Evolutionary conservation across 2,329 filamentous ascomycete species (phyloP), one percentile per base, ranked within the genome.

Genomic region (Beauveria rudraprayagi): DNA sequence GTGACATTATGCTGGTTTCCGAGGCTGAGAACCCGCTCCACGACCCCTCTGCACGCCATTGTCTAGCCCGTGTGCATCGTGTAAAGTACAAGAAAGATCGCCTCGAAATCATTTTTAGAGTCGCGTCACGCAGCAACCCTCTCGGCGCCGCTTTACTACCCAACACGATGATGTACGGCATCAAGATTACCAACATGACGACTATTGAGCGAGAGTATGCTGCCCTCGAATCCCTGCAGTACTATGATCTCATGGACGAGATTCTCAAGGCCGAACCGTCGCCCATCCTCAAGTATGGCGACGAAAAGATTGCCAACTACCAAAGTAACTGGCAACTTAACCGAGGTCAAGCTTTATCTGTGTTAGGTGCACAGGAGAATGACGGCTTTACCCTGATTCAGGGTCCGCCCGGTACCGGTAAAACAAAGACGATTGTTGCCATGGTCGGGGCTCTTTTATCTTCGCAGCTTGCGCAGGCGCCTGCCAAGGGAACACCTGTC

Each of bases 341-440:
- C 71, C 80, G 80, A 47, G 94, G 92, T 6, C 94, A 99, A 71
- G 91, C 93, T 3, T 90, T 90, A 72, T 94, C 94, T 8, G 91
- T 99, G 63, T 84, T 94, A 65, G 95, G 93, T 58, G 93, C 92
- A 14, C 84, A 92, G 61, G 92, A 96, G 69, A 99, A 99, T 67
- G 94, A 97, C 74, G 95, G 91, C 0, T 99, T 99, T 70, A 97
- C 94, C 3, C 79, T 99, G 63, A 92, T 99, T 67, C 94, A 99
- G 76, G 94, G 91, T 60, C 94, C 94, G 56, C 94, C 94, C 1
- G 94, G 94, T 73, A 97, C 94, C 4, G 94, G 93, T 70, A 99
- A 99, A 77, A 99, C 94, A 0, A 99, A 99, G 73, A 99, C 94
- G 0, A 99, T 99, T 63, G 85, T 96, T 61, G 94, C 93, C 37